Evolutionary conservation across 139 green algal species (phyloP).

Genomic region (Axilococcus clingmanii): DNA sequence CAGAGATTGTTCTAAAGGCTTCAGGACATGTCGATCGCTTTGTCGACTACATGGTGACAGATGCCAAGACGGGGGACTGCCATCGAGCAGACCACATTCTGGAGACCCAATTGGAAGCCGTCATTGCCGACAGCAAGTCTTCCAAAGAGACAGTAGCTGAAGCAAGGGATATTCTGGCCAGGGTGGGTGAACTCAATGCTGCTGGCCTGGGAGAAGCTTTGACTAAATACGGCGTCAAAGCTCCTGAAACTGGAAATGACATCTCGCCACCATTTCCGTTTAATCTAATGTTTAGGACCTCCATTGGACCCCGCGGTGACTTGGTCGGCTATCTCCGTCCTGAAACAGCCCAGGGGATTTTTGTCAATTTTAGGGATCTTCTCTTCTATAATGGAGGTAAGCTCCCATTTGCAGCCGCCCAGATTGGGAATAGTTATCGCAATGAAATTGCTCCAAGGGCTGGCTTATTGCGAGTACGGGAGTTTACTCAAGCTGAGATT

Average conservation of each 20-base stretch:
- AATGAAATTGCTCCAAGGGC: conserved; percentile 92
- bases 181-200: conserved; percentile 76
- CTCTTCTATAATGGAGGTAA: conserved; percentile 97
- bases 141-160: conserved; percentile 42
- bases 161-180: conserved; percentile 56
- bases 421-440: conserved; percentile 90
- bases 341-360: conserved; percentile 87
- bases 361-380: conserved; percentile 91
- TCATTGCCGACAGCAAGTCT: conserved; percentile 67
- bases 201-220: conserved; percentile 67
- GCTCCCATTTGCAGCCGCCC: conserved; percentile 93
- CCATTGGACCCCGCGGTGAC: conserved; percentile 78
- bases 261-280: conserved; percentile 89
- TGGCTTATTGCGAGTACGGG: conserved; percentile 89
- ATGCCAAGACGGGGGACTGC: conserved; percentile 78
- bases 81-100: conserved; percentile 94
- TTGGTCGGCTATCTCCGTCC: conserved; percentile 77
- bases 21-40: conserved; percentile 97
- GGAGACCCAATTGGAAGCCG: conserved; percentile 65
- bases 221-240: conserved; percentile 66
- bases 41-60: conserved; percentile 96
- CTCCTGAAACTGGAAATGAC: conserved; percentile 91
- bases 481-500: conserved; percentile 99
- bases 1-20: conserved; percentile 85
- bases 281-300: conserved; percentile 98